These are phyloP conservation scores for Capsicum rhomboideum DNA, from an alignment of 257 asterid genomes.

Conservation along the genomic window DNA sequence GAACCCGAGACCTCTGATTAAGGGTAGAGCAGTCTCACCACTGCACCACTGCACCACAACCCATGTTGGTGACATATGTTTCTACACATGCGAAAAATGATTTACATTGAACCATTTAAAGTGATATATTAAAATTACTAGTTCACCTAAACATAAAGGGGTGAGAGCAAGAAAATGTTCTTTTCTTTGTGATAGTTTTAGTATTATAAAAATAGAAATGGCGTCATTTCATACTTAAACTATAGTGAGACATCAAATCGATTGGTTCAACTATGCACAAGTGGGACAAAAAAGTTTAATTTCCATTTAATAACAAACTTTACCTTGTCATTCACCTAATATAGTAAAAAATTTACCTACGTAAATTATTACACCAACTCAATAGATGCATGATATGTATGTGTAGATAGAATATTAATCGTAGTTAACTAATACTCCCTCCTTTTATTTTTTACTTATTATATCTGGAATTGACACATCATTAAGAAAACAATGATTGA, in stretches of 20 bases:
- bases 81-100: background rate
- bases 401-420: background rate
- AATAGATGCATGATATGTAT: background rate
- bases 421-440: no score
- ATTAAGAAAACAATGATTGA: no score
- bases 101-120: background rate
- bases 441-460: no score
- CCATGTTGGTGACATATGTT: no score
- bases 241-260: background rate
- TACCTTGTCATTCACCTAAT: background rate
- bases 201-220: background rate
- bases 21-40: no score
- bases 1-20: no score
- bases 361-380: background rate
- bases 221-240: background rate
- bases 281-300: background rate
- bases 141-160: background rate
- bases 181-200: background rate
- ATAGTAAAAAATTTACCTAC: background rate
- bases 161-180: background rate
- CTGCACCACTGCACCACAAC: no score
- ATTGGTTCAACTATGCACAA: background rate
- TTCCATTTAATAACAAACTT: background rate
- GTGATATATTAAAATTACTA: background rate
- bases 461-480: no score